Percentiles rank a stretch among this genome's conserved stretches.
phyloP scores from a whole-genome alignment of 208 protist genomes.

The Tritrichomonas musculus region DNA sequence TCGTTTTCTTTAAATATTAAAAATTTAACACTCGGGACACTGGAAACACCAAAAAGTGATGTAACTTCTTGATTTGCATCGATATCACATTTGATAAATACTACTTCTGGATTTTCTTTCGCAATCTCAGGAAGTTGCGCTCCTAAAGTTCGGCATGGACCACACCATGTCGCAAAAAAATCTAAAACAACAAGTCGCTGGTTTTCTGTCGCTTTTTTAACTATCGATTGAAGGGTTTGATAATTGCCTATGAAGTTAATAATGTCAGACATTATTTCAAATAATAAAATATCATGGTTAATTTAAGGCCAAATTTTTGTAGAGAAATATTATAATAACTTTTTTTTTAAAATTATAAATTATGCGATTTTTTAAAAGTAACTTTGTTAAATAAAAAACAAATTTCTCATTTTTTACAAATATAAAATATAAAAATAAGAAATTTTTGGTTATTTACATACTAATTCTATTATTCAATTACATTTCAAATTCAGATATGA shows the following conservation, averaged over 20 bases:
- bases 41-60: not conserved
- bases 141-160: not conserved
- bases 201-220: not conserved
- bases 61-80: not conserved
- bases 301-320: no score
- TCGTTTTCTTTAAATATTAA: not conserved
- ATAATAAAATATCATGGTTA: no score
- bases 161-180: conserved; percentile 21
- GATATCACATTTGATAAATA: not conserved
- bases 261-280: not conserved
- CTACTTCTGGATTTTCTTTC: not conserved
- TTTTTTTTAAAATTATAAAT: no score
- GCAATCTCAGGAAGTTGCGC: not conserved
- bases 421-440: no score
- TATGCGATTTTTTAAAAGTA: no score
- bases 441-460: no score
- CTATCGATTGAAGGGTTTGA: not conserved
- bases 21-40: conserved; percentile 5
- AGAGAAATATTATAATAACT: no score
- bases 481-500: no score
- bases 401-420: no score
- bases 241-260: not conserved
- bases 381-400: no score
- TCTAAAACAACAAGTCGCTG: not conserved
- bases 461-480: no score